Base-by-base conservation (phyloP, 176 grass and related monocot species). In the Thalia dealbata region DNA sequence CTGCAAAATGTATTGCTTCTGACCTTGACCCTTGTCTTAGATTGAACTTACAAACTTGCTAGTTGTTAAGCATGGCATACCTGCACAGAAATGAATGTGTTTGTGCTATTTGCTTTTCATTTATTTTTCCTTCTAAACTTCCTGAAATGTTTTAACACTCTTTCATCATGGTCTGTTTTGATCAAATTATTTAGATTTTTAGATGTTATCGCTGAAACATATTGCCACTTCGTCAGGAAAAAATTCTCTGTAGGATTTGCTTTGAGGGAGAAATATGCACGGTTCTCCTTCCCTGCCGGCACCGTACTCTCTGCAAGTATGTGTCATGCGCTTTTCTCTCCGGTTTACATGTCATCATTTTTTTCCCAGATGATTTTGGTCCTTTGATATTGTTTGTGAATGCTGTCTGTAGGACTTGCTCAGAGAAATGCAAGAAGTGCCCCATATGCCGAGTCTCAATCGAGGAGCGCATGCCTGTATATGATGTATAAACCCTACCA, bases 301-400 rank as follows among this genome's bases (percentile, higher is more conserved):
- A 99, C 77, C 86, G 95, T 64, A 99, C 81, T 70, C 86, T 95
- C 52, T 99, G 95, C 95, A 99, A 95, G 95, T 99, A 99, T 65
- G 78, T 71, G 82, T 54, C 38, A 32, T 26, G 50, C 8, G 42
- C 42, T 44, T 48, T 52, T 19, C 19, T 61, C 14, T 44, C 23
- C 65, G 35, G 27, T 73, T 55, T 48, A 29, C 15, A 72, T 19
- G 50, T 46, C 16, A 74, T 25, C 67, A 46, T 38, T 48, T 48
- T 48, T 2, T 8, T 2, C 45, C 4, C 45, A 48, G 10, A 48
- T 48, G 6, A 38, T 4, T 38, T 38, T 38, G 32, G 32, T 38
- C 3, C 32, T 38, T 38, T 38, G 32, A 48, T 48, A 48, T 13
- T 9, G 45, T 48, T 48, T 48, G 11, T 48, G 1, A 48, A 48